These are phyloP conservation scores for Pseudogymnoascus verrucosus DNA, from an alignment of 2,329 filamentous ascomycete species.

Conservation along the genomic window DNA sequence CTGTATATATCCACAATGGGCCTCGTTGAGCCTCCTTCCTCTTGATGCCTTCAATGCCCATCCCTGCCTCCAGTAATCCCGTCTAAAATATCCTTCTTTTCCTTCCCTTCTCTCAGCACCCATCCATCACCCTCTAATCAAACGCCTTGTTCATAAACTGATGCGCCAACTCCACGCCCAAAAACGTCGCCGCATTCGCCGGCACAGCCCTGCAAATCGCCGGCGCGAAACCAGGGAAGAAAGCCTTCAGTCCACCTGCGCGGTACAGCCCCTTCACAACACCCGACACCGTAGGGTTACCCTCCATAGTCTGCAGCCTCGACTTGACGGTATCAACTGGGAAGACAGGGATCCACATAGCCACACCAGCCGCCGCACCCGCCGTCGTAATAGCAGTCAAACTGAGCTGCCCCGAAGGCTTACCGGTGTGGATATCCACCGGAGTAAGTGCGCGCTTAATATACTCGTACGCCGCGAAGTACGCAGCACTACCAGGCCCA, in stretches of 20 bases:
- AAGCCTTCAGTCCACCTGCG: constrained; percentile 76
- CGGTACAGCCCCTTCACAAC: constrained; percentile 78
- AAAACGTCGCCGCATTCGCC: constrained; percentile 91
- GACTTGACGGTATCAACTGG: constrained; percentile 96
- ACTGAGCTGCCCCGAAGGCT: constrained; percentile 68
- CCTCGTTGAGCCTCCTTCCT: neutral
- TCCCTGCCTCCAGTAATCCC: neutral
- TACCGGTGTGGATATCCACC: constrained; percentile 63
- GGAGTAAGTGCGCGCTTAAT: constrained; percentile 85
- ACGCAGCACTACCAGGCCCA: constrained; percentile 85
- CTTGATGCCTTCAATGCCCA: neutral
- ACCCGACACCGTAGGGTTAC: constrained; percentile 69
- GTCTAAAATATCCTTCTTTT: constrained; percentile 2
- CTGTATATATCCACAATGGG: constrained; percentile 1
- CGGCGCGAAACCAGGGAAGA: constrained; percentile 94
- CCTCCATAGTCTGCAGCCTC: constrained; percentile 82
- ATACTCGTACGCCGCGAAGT: constrained; percentile 96
- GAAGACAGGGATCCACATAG: constrained; percentile 99
- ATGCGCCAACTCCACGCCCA: constrained; percentile 77
- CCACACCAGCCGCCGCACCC: constrained; percentile 83
- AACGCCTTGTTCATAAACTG: constrained; percentile 74
- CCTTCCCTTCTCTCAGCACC: neutral
- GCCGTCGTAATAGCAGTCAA: constrained; percentile 76
- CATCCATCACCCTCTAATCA: constrained; percentile 29
- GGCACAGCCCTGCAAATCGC: constrained; percentile 89